Evolutionary conservation across 495 filamentous ascomycete genomes (phyloP).

Genomic region (Cetradonia linearis): DNA sequence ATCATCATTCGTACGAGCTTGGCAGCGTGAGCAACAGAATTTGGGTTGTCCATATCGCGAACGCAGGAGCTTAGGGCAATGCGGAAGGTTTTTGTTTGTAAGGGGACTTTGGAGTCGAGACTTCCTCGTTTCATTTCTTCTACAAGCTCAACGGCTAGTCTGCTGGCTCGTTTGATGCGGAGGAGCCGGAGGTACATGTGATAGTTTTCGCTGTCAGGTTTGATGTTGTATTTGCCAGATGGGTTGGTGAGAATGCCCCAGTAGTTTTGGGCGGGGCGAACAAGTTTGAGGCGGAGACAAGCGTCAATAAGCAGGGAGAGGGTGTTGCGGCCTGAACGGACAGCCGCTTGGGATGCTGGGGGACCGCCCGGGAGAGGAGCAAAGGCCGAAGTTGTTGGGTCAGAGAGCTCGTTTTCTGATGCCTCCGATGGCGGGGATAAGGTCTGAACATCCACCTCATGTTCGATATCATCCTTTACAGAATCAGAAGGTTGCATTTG

Average conservation of each 20-base stretch:
- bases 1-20: constrained; percentile 50
- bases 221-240: constrained; percentile 36
- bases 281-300: constrained; percentile 42
- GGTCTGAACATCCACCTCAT: constrained; percentile 5
- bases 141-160: constrained; percentile 44
- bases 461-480: neutral
- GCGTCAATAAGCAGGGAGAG: constrained; percentile 59
- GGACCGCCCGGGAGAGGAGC: constrained; percentile 10
- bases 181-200: constrained; percentile 57
- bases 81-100: constrained; percentile 49
- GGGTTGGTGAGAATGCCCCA: constrained; percentile 58
- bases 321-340: constrained; percentile 52
- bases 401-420: neutral
- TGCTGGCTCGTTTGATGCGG: constrained; percentile 50
- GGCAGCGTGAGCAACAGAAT: constrained; percentile 46
- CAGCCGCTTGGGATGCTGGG: constrained; percentile 28
- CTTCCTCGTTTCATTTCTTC: constrained; percentile 30
- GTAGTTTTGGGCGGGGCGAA: constrained; percentile 48
- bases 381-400: constrained; percentile 3
- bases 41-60: constrained; percentile 59
- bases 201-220: constrained; percentile 61
- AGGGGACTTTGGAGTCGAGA: constrained; percentile 26
- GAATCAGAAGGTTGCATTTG: neutral
- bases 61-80: constrained; percentile 60
- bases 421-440: neutral